These are phyloP conservation scores for Ophiostoma australiae DNA, from an alignment of 2,329 filamentous ascomycete species.

Conservation along the genomic window DNA sequence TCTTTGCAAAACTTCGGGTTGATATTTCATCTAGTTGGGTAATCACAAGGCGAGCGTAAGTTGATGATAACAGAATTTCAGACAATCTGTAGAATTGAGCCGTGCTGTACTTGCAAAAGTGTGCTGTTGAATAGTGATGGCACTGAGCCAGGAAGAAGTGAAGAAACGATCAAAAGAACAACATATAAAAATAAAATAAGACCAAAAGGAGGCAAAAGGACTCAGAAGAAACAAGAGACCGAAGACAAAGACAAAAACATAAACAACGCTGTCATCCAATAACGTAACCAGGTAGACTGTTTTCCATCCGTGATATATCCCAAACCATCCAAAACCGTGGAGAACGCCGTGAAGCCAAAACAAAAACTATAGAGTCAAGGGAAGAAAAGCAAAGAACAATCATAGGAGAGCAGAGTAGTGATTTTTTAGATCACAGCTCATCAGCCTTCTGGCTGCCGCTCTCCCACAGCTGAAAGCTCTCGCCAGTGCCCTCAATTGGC, in stretches of 20 bases:
- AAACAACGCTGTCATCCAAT: conserved; percentile 9
- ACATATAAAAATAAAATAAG: not conserved
- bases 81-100: not conserved
- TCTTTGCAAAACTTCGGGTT: not conserved
- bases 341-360: conserved; percentile 11
- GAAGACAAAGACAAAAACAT: not conserved
- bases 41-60: not conserved
- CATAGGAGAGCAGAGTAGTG: not conserved
- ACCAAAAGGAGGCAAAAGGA: not conserved
- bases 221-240: not conserved
- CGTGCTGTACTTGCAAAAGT: conserved; percentile 4
- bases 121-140: not conserved
- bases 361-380: not conserved
- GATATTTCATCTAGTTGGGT: not conserved
- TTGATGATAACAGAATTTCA: not conserved
- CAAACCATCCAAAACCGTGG: not conserved
- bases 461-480: conserved; percentile 66
- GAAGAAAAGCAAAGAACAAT: not conserved
- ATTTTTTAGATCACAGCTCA: conserved; percentile 22
- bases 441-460: conserved; percentile 61
- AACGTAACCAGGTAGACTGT: not conserved
- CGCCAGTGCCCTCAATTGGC: conserved; percentile 54
- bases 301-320: conserved; percentile 10
- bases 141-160: not conserved
- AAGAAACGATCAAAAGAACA: not conserved